Base-by-base conservation (phyloP, 2,329 filamentous ascomycete species). In the Aspergillus luchuensis region DNA sequence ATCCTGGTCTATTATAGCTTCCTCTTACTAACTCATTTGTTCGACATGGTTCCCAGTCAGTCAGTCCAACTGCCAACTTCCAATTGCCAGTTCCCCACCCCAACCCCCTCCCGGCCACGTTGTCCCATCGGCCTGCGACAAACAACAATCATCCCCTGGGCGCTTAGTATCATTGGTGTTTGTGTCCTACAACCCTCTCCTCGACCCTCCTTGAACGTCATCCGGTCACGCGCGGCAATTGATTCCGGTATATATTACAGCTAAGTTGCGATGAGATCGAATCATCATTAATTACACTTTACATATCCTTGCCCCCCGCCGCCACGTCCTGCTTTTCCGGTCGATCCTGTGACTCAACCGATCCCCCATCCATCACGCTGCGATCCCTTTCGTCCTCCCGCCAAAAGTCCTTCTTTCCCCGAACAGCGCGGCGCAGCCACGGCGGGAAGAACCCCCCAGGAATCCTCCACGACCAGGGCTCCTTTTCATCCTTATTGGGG, bases 351-450 rank as follows among this genome's bases (percentile, higher is more conserved):
- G 57, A 59, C 41, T 38, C 53, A 8, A 55, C 38, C n/a, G 49
- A 52, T n/a, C 28, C 49, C 38, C 17, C 25, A 39, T 47, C 53
- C 39, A 28, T 13, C 25, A 7, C 28, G 5, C 39, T 64, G 8
- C 61, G 63, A 11, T 60, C 61, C 53, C 71, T 67, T 58, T 71
- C 72, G 43, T 74, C 69, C 1, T 59, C 41, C 48, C 81, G 81
- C 90, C 90, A 92, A 72, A 93, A 93, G 67, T 89, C 84, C 77
- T 84, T 89, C 80, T 91, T 90, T 28, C 91, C 91, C 39, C 78
- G 78, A 0, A 76, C 72, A 4, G 89, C 78, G 30, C 91, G 84
- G 59, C 82, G 79, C 55, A 92, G 71, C 91, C 91, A 96, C 0
- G 85, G 86, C 0, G 91, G 91, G 25, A 93, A 76, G 53, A 95